A percentile compares a stretch with the other conserved stretches of the same genome.
These are phyloP conservation scores for Peronospora destructor DNA, from an alignment of 352 stramenopile species.

Conservation along the genomic window DNA sequence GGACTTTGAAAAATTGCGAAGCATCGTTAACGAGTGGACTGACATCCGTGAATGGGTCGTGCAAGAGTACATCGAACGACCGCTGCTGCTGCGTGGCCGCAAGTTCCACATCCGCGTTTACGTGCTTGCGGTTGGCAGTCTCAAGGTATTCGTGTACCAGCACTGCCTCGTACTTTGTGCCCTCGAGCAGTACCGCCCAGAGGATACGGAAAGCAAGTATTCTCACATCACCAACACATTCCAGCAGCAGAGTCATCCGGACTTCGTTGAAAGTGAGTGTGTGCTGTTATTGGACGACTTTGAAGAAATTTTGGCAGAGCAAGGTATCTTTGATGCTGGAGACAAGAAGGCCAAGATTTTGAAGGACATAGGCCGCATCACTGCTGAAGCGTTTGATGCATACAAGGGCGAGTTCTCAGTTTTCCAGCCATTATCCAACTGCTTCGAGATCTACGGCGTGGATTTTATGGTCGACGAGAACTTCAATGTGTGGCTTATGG, in stretches of 20 bases:
- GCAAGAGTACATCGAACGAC: slow-evolving; percentile 48
- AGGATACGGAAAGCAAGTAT: slow-evolving; percentile 47
- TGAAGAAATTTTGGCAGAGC: slow-evolving; percentile 40
- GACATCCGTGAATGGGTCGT: slow-evolving; percentile 67
- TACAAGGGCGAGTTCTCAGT: slow-evolving; percentile 74
- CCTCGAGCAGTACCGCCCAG: slow-evolving; percentile 40
- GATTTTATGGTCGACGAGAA: slow-evolving; percentile 71
- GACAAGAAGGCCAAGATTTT: slow-evolving; percentile 52
- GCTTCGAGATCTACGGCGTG: slow-evolving; percentile 71
- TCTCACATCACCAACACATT: slow-evolving; percentile 78
- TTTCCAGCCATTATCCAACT: slow-evolving; percentile 60
- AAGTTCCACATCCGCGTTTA: slow-evolving; percentile 78
- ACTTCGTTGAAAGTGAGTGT: slow-evolving; percentile 66
- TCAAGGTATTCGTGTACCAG: slow-evolving; percentile 70
- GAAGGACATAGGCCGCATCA: slow-evolving; percentile 51
- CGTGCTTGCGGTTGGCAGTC: slow-evolving; percentile 41
- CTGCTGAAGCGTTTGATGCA: slow-evolving; percentile 52
- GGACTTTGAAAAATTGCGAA: slow-evolving; percentile 51
- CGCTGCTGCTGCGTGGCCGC: slow-evolving; percentile 45
- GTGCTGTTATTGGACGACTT: slow-evolving; percentile 55
- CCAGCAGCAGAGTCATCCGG: slow-evolving; percentile 59
- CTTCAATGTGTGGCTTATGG: slow-evolving; percentile 61
- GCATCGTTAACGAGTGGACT: slow-evolving; percentile 54
- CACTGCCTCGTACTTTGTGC: slow-evolving; percentile 53
- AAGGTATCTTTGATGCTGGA: slow-evolving; percentile 31